phyloP scores from a whole-genome alignment of 2,329 filamentous ascomycete species.

The Tolypocladium pustulatum region DNA sequence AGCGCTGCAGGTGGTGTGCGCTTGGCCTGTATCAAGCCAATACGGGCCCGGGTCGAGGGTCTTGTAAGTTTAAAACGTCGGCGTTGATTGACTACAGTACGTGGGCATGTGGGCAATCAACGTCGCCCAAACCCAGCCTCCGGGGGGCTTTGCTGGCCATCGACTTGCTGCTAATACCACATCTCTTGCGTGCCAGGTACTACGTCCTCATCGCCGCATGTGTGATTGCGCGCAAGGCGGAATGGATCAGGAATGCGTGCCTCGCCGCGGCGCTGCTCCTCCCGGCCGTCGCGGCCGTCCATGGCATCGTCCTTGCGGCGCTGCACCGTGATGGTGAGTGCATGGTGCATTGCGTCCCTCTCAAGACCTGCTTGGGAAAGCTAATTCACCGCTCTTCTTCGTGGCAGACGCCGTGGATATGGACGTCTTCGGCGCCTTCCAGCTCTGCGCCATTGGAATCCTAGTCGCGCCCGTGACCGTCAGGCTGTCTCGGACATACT shows the following conservation, averaged over 20 bases:
- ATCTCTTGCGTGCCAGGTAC: slow-evolving; percentile 31
- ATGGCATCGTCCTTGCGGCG: slow-evolving; percentile 49
- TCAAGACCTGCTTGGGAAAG: neutral
- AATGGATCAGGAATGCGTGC: slow-evolving; percentile 54
- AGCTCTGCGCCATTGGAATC: slow-evolving; percentile 56
- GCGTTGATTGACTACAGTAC: neutral
- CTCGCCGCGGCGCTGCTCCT: slow-evolving; percentile 52
- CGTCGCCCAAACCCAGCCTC: neutral
- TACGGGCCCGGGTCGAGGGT: slow-evolving; percentile 44
- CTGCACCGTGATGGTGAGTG: slow-evolving; percentile 47
- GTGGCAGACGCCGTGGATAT: slow-evolving; percentile 50
- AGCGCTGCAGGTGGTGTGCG: slow-evolving; percentile 36
- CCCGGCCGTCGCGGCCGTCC: slow-evolving; percentile 53
- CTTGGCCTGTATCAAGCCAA: slow-evolving; percentile 46
- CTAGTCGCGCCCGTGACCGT: slow-evolving; percentile 53
- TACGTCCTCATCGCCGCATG: slow-evolving; percentile 55
- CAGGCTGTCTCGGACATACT: slow-evolving; percentile 51
- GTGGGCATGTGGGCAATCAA: neutral
- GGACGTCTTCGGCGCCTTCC: slow-evolving; percentile 59
- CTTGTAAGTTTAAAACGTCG: slow-evolving; percentile 21
- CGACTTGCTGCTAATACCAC: neutral
- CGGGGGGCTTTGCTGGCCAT: neutral
- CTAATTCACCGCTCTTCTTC: neutral
- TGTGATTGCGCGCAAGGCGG: slow-evolving; percentile 47
- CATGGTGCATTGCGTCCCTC: neutral